Evolutionary conservation across 1,139 yeast genomes (phyloP), one percentile per base, ranked within the genome.

Genomic region (Taphrina populina): DNA sequence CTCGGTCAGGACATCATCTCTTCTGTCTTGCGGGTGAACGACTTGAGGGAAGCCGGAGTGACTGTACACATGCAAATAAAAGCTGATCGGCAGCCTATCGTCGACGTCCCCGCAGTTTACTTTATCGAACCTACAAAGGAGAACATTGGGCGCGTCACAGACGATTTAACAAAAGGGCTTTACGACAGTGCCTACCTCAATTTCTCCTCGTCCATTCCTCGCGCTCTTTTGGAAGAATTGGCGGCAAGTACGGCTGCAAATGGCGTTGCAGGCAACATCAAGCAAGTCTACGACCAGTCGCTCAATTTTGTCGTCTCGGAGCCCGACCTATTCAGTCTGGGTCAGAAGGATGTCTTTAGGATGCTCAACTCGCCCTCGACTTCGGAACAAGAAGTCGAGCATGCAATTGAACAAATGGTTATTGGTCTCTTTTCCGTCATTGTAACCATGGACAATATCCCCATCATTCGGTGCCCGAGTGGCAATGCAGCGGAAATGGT

Each of bases 401-500:
- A 66, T 6, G 69, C 84, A 41, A 88, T 94, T 21, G 84, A 82
- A 60, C 69, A 71, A 29, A 82, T 92, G 54, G 87, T 95, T 13
- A 78, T 76, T 62, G 96, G 97, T 0, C 70, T 92, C 46, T 84
- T 87, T 65, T 84, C 94, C 37, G 77, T 85, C 5, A 76, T 92
- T 17, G 76, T 92, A 59, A 88, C 96, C 2, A 73, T 82, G 59
- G 65, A 64, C 15, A 75, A 81, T 15, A 79, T 92, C 32, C 99
- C 99, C 1, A 82, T 92, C 53, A 88, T 92, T 60, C 79, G 99
- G 64, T 84, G 96, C 52, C 90, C 94, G 44, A 77, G 84, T 53
- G 94, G 95, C 53, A 96, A 96, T 1, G 95, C 99, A 0, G 96
- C 97, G 0, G 97, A 92, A 67, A 78, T 88, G 67, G 85, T 92